These are phyloP conservation scores for Xylaria flabelliformis DNA, from an alignment of 495 filamentous ascomycete genomes.

Conservation along the genomic window DNA sequence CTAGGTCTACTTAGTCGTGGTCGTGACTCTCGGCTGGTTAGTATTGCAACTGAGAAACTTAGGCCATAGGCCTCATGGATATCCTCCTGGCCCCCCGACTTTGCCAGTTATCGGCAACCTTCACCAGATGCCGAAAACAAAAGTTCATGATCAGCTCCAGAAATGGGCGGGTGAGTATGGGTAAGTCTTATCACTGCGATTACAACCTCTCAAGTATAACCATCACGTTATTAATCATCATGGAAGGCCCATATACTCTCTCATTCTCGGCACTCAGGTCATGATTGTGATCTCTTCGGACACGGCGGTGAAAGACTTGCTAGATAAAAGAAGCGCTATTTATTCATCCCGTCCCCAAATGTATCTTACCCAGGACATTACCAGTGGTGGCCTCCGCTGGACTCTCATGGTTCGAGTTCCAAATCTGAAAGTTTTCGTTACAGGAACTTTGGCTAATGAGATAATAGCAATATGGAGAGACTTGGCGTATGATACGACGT, in stretches of 20 bases:
- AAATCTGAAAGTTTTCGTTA: neutral
- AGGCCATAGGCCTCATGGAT: neutral
- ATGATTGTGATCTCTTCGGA: neutral
- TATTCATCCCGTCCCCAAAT: neutral
- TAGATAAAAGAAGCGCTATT: neutral
- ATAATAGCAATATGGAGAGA: neutral
- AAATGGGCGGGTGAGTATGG: neutral
- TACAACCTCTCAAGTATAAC: neutral
- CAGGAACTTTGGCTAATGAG: neutral
- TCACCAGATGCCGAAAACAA: neutral
- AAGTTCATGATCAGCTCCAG: neutral
- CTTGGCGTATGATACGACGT: neutral
- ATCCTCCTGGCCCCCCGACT: neutral
- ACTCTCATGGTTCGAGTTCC: neutral
- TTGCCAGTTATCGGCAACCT: neutral
- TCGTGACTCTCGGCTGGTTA: neutral
- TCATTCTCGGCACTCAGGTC: neutral
- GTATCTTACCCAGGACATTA: neutral
- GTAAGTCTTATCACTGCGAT: neutral
- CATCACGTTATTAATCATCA: neutral
- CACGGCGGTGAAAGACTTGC: neutral
- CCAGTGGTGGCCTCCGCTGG: neutral
- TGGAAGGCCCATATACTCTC: neutral
- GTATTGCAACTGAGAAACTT: neutral
- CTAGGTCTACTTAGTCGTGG: no score